phyloP scores from a whole-genome alignment of 345 rosid species.

The Gossypium turneri region DNA sequence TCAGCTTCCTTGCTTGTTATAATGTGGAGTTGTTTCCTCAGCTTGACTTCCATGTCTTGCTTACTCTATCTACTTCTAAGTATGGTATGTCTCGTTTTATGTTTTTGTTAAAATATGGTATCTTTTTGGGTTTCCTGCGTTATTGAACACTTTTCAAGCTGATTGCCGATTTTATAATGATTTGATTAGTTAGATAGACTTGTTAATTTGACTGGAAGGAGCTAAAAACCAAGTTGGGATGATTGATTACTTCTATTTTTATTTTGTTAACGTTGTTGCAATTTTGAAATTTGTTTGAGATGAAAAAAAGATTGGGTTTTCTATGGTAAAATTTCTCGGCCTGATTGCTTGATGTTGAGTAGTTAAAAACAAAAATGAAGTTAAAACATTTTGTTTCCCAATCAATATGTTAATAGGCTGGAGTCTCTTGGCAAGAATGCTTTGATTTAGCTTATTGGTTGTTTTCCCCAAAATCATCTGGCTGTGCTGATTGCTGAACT shows the following conservation, averaged over 20 bases:
- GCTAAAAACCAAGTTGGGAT: neutral
- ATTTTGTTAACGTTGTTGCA: neutral
- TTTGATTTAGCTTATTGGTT: neutral
- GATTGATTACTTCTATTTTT: neutral
- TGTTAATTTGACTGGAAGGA: neutral
- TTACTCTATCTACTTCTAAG: constrained; percentile 69
- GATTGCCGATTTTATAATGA: constrained; percentile 1
- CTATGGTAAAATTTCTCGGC: neutral
- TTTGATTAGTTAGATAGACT: neutral
- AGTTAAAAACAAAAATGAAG: neutral
- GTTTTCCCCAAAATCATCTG: neutral
- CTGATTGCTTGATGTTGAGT: neutral
- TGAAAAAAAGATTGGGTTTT: neutral
- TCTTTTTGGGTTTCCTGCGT: neutral
- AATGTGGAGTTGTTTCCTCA: constrained; percentile 97
- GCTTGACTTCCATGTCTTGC: constrained; percentile 85
- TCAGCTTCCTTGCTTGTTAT: constrained; percentile 84
- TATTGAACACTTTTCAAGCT: neutral
- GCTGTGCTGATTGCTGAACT: neutral
- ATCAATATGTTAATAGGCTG: neutral
- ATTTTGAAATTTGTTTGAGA: neutral
- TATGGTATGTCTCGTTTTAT: constrained; percentile 58
- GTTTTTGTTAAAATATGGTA: neutral
- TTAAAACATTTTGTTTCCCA: neutral
- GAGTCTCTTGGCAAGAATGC: neutral